Base-by-base conservation (phyloP, 176 grass and related monocot species). In the Tillandsia leiboldiana region DNA sequence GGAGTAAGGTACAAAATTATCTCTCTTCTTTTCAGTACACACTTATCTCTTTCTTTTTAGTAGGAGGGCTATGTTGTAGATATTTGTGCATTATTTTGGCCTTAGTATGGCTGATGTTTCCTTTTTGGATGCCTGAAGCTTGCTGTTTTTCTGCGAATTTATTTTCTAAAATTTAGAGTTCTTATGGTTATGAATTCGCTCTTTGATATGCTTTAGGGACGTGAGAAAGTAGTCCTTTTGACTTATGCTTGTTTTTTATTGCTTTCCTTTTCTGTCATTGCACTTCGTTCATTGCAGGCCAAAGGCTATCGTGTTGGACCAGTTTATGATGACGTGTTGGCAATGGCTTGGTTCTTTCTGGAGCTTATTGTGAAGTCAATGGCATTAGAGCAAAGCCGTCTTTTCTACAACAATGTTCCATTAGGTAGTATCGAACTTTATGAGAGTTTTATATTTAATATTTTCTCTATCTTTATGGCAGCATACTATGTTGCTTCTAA, bases 241-340 rank as follows among this genome's bases (percentile, higher is more conserved):
- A 42, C 28, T 29, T 42, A 42, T 42, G 33, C 4, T 42, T 42
- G 33, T 42, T 42, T 42, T 42, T 42, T 6, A 42, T 42, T 42
- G 33, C 33, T 42, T 42, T 6, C 33, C 33, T 42, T 42, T 42
- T 42, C 33, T 42, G 33, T 42, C 33, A 42, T 42, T 42, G 33
- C 33, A 42, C 33, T 42, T 42, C 33, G 33, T 71, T 20, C 48
- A 13, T 71, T 71, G 11, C 81, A 99, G 95, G 95, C 95, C 24
- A 99, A 99, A 94, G 95, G 95, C 47, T 99, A 99, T 83, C 86
- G 95, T 78, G 95, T 99, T 75, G 95, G 95, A n/a, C 95, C 95
- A n/a, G 95, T 99, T 68, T 99, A 99, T 80, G 95, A 99, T 86
- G 95, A 99, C 84, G 95, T 99, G 11, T 80, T 99, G 84, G 89